phyloP scores from a whole-genome alignment of 345 rosid genomes.

The Populus euphratica region DNA sequence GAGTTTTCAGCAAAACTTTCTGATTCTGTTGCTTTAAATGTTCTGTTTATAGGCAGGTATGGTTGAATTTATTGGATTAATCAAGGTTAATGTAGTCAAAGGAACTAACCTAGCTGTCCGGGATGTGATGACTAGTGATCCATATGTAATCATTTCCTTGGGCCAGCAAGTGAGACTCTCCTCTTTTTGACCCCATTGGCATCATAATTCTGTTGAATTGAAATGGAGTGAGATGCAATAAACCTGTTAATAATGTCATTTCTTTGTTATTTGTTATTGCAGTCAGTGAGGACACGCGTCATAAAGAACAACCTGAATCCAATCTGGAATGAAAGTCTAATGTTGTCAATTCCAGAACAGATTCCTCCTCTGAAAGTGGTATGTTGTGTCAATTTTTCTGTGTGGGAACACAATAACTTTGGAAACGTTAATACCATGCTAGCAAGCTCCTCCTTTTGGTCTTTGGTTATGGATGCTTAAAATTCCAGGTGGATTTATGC shows the following conservation, averaged over 20 bases:
- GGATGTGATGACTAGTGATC: constrained; percentile 86
- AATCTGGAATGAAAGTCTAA: constrained; percentile 93
- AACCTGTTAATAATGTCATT: neutral
- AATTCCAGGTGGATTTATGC: constrained; percentile 21
- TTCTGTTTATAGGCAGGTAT: constrained; percentile 72
- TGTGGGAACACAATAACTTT: neutral
- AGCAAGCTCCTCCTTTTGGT: neutral
- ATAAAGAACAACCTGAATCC: constrained; percentile 96
- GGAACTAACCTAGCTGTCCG: constrained; percentile 93
- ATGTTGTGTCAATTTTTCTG: constrained; percentile 17
- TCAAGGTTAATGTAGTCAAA: constrained; percentile 90
- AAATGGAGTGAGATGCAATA: neutral
- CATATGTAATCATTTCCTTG: constrained; percentile 79
- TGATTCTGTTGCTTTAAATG: constrained; percentile 15
- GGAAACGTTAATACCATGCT: neutral
- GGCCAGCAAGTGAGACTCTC: constrained; percentile 76
- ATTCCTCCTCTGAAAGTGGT: constrained; percentile 92
- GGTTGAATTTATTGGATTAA: constrained; percentile 93
- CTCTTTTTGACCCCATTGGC: neutral
- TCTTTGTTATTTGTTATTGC: constrained; percentile 20
- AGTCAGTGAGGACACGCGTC: constrained; percentile 89
- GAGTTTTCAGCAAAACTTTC: neutral
- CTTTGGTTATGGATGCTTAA: constrained; percentile 9
- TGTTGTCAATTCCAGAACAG: constrained; percentile 88
- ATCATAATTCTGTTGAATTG: neutral